Conservation (phyloP, 108 stramenopile genomes). For the Thalassiosira profunda region DNA sequence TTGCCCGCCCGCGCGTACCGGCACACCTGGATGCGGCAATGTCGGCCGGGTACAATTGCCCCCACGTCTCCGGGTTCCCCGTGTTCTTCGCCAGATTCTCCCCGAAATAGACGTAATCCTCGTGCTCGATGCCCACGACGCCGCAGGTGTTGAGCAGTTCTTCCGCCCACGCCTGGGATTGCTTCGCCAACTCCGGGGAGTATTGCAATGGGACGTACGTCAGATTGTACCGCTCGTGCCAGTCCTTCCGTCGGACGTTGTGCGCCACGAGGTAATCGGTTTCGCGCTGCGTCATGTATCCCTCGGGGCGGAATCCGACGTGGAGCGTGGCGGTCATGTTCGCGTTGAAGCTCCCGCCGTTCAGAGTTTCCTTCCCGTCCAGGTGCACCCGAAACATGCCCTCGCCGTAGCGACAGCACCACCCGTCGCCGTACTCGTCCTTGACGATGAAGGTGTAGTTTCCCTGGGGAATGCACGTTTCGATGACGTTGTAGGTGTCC, state of each 20-base stretch:
- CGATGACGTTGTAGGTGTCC: slow-evolving; percentile 6
- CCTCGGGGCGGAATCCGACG: slow-evolving; percentile 31
- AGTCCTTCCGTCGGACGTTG: slow-evolving; percentile 38
- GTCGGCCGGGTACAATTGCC: slow-evolving; percentile 33
- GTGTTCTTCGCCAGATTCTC: slow-evolving; percentile 52
- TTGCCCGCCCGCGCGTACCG: slow-evolving; percentile 46
- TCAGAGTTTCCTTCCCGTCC: slow-evolving; percentile 16
- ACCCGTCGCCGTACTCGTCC: slow-evolving; percentile 44
- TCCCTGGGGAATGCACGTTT: slow-evolving; percentile 38
- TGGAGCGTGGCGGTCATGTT: slow-evolving; percentile 19
- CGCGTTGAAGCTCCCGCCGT: slow-evolving; percentile 14
- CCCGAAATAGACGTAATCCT: slow-evolving; percentile 20
- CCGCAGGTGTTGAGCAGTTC: slow-evolving; percentile 37
- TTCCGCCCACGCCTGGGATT: slow-evolving; percentile 36
- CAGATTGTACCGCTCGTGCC: slow-evolving; percentile 38
- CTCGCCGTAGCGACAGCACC: slow-evolving; percentile 33
- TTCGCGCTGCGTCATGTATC: slow-evolving; percentile 33
- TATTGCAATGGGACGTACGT: slow-evolving; percentile 35
- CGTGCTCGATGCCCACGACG: slow-evolving; percentile 37
- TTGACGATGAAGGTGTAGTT: slow-evolving; percentile 38
- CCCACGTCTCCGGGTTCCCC: slow-evolving; percentile 36
- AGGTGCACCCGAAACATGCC: slow-evolving; percentile 13
- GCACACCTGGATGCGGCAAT: slow-evolving; percentile 50
- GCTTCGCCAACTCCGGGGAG: slow-evolving; percentile 33
- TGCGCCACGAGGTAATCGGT: slow-evolving; percentile 37